Percentiles rank a stretch among this genome's conserved stretches.
phyloP scores from a whole-genome alignment of 257 asterid species.

The Cordia subcordata region DNA sequence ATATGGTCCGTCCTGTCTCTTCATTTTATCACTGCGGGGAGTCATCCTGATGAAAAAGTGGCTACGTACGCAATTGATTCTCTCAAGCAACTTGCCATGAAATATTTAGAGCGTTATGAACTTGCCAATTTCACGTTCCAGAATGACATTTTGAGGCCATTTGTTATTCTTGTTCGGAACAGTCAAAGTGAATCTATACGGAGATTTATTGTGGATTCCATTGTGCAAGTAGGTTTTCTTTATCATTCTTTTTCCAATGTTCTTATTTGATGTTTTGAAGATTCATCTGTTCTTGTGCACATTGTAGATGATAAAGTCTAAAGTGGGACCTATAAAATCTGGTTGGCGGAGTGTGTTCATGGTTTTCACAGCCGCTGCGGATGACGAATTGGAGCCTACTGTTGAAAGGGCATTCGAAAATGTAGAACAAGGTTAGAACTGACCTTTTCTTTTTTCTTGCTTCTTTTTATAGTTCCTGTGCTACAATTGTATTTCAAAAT shows the following conservation, averaged over 20 bases:
- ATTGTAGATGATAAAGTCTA: constrained; percentile 94
- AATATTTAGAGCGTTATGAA: constrained; percentile 97
- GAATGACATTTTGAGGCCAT: constrained; percentile 94
- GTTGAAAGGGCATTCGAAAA: constrained; percentile 99
- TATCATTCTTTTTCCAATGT: constrained; percentile 11
- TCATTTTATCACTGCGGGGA: constrained; percentile 97
- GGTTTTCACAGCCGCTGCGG: constrained; percentile 99
- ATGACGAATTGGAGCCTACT: constrained; percentile 83
- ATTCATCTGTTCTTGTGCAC: constrained; percentile 28
- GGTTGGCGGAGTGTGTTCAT: constrained; percentile 99
- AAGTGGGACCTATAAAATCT: constrained; percentile 96
- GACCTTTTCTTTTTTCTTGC: constrained; percentile 4
- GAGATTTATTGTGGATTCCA: constrained; percentile 95
- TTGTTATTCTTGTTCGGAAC: constrained; percentile 93
- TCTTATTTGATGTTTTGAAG: constrained; percentile 13
- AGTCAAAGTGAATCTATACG: constrained; percentile 85
- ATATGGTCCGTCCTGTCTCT: constrained; percentile 96
- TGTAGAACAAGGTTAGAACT: constrained; percentile 85
- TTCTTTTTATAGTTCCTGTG: constrained; percentile 10
- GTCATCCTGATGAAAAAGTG: constrained; percentile 98
- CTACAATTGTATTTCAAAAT: constrained; percentile 9
- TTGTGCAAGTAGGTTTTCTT: constrained; percentile 74
- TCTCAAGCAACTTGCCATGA: constrained; percentile 92
- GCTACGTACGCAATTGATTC: constrained; percentile 99
- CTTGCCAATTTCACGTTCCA: constrained; percentile 99